Percentiles rank a stretch among this genome's conserved stretches.
These are phyloP conservation scores for Leishmania guyanensis DNA, from an alignment of 208 protist genomes.

Conservation along the genomic window DNA sequence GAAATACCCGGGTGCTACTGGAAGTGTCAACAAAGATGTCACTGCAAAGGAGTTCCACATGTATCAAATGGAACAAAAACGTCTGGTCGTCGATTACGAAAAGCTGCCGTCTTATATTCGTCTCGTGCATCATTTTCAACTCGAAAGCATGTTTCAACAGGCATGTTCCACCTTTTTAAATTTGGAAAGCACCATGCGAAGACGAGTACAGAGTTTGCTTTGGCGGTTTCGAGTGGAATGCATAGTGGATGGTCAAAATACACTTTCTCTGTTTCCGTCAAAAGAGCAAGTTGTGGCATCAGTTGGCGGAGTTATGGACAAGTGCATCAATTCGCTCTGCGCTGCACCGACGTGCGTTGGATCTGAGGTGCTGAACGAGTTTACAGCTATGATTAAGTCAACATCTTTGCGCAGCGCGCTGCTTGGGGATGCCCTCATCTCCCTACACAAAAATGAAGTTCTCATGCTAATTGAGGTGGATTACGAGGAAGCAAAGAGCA, in stretches of 20 bases:
- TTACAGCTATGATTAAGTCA: slow-evolving; percentile 11
- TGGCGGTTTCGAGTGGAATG: slow-evolving; percentile 80
- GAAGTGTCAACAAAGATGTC: slow-evolving; percentile 89
- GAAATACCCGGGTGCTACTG: slow-evolving; percentile 39
- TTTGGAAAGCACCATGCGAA: slow-evolving; percentile 47
- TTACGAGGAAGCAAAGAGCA: slow-evolving; percentile 39
- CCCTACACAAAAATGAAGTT: slow-evolving; percentile 28
- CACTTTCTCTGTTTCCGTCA: slow-evolving; percentile 47
- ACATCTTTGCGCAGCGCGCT: slow-evolving; percentile 14
- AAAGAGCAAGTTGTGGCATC: slow-evolving; percentile 42
- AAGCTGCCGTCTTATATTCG: slow-evolving; percentile 80
- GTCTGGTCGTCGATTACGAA: slow-evolving; percentile 79
- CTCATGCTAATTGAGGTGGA: slow-evolving; percentile 28
- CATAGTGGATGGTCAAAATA: slow-evolving; percentile 42
- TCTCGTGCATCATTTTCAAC: slow-evolving; percentile 76
- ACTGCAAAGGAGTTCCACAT: slow-evolving; percentile 61
- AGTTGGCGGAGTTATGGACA: slow-evolving; percentile 39
- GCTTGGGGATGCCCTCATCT: slow-evolving; percentile 29
- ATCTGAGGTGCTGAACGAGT: slow-evolving; percentile 21
- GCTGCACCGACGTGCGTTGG: slow-evolving; percentile 31
- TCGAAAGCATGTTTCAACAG: slow-evolving; percentile 76
- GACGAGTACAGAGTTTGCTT: slow-evolving; percentile 31
- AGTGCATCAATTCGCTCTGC: slow-evolving; percentile 35
- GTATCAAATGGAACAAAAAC: slow-evolving; percentile 71
- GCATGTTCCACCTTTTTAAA: slow-evolving; percentile 61